Evolutionary conservation across 495 filamentous ascomycete species (phyloP), one percentile per base, ranked within the genome.

Genomic region (Oidiodendron maius): DNA sequence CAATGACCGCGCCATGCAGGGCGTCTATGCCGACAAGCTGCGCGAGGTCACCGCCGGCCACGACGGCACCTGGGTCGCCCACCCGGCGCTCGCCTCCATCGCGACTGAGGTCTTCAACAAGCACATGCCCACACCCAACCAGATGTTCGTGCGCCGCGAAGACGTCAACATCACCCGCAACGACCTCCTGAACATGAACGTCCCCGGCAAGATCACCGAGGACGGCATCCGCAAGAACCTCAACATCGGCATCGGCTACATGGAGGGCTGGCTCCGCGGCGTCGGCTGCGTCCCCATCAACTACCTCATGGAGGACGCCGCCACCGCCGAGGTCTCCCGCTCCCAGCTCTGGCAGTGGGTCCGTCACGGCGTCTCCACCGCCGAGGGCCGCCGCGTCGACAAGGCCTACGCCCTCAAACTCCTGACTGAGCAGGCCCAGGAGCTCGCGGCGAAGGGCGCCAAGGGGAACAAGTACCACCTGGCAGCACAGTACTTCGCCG

Each of bases 261-360:
- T 97, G 91, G 93, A 99, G 69, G 91, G 87, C 54, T 99, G 93
- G 93, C 76, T 97, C 24, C 85, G 89, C 48, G 93, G 90, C 15
- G 76, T 97, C 26, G 93, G 93, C 30, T 99, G 93, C 56, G 89
- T 99, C 48, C 94, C 93, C 16, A 96, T 99, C 70, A 96, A 99
- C 74, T 94, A 84, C 65, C 73, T 98, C n/a, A 99, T 99, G 93
- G 94, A 99, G 69, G 94, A 99, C 55, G 93, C 93, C 20, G 93
- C 93, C 10, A 99, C 93, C 6, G 93, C 93, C 39, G 93, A 99
- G 70, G 93, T 99, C 8, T 88, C 82, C 40, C 84, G 93, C 47
- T 83, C 76, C 36, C 79, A 98, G 78, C 81, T 98, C 24, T 98
- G 93, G 93, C 93, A 98, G 67, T 98, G 93, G 93, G 77, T 82